Evolutionary conservation across 345 rosid genomes (phyloP).

Genomic region (Gossypium ekmanianum): DNA sequence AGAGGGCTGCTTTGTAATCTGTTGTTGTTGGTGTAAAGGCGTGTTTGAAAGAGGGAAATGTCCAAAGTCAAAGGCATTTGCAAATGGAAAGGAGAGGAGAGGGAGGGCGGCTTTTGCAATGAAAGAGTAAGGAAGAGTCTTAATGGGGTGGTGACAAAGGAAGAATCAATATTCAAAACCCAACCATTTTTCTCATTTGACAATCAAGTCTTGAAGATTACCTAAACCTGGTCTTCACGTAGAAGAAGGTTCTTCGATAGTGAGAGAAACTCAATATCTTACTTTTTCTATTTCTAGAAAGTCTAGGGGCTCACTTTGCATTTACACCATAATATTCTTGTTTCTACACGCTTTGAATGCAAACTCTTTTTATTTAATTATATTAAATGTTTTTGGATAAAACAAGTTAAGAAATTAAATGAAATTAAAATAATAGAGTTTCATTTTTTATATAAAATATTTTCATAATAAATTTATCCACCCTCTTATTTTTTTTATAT

Average conservation of each 20-base stretch:
- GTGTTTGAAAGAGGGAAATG: neutral
- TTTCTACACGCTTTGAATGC: no score
- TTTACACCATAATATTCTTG: no score
- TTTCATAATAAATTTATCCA: no score
- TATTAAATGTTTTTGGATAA: no score
- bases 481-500: no score
- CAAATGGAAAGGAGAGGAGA: neutral
- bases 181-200: neutral
- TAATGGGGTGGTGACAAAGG: slow-evolving; percentile 26
- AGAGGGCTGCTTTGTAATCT: neutral
- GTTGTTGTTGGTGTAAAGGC: neutral
- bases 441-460: no score
- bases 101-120: neutral
- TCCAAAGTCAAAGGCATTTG: slow-evolving; percentile 23
- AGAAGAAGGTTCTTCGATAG: neutral
- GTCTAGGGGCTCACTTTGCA: no score
- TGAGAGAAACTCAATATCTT: neutral
- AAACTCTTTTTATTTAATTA: no score
- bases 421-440: no score
- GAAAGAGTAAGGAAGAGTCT: slow-evolving; percentile 22
- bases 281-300: no score
- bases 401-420: no score
- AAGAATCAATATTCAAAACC: neutral
- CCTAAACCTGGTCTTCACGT: neutral
- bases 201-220: neutral